phyloP scores from a whole-genome alignment of 495 filamentous ascomycete species.

The Melanomma pulvis-pyrius region DNA sequence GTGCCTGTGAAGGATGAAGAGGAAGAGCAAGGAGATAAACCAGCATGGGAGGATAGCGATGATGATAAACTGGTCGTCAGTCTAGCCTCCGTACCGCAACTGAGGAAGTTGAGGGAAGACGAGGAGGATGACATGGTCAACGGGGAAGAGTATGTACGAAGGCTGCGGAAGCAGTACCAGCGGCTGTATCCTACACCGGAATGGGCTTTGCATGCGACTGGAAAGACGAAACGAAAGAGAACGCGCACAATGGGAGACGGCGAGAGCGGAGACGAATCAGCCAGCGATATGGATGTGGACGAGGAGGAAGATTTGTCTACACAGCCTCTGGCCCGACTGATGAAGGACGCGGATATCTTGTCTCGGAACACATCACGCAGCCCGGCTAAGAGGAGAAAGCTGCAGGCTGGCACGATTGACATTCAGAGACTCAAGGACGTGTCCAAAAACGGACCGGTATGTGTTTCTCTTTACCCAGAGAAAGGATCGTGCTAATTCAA shows the following conservation, averaged over 20 bases:
- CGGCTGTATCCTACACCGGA: conserved; percentile 76
- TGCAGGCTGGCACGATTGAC: conserved; percentile 84
- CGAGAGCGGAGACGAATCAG: conserved; percentile 30
- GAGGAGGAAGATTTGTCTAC: conserved; percentile 61
- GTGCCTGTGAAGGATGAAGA: conserved; percentile 44
- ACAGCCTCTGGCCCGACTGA: conserved; percentile 76
- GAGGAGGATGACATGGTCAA: conserved; percentile 84
- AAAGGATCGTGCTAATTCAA: not conserved
- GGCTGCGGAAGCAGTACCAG: conserved; percentile 74
- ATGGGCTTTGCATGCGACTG: conserved; percentile 61
- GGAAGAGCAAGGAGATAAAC: conserved; percentile 45
- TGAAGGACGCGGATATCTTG: conserved; percentile 66
- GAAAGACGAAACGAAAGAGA: conserved; percentile 31
- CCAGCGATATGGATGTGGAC: conserved; percentile 57
- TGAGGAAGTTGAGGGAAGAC: conserved; percentile 77
- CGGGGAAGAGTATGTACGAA: conserved; percentile 79
- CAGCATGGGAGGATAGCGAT: conserved; percentile 94
- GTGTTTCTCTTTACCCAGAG: conserved; percentile 27
- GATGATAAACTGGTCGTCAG: conserved; percentile 86
- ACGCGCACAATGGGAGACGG: conserved; percentile 15
- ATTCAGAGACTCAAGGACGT: conserved; percentile 75
- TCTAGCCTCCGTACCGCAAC: conserved; percentile 67
- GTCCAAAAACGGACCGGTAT: conserved; percentile 60
- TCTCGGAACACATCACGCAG: conserved; percentile 32
- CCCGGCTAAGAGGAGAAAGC: conserved; percentile 56